Base-by-base conservation (phyloP, 1,139 yeast genomes). In the Kluyveromyces sp. region DNA sequence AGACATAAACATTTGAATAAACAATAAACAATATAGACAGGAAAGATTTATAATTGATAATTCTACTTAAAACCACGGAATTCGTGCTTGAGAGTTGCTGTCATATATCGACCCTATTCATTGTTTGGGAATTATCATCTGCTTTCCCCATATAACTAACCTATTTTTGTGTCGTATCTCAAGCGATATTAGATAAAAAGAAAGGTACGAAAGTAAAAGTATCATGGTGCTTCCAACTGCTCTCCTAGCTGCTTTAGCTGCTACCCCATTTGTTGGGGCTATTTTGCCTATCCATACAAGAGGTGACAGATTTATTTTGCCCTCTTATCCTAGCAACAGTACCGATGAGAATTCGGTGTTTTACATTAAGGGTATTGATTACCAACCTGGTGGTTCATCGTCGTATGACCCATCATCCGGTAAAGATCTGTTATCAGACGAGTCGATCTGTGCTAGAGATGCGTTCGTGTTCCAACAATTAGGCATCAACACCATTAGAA, bases 381-480 rank as follows among this genome's bases (percentile, higher is more conserved):
- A 81, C 59, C 86, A 81, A 58, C 86, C 85, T 0, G 88, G 87
- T 46, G 88, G 88, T 3, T 77, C 87, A 0, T 78, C 86, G 2
- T 79, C 72, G 6, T 81, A 74, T 52, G 65, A 68, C 43, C 64
- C 72, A 33, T 53, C 58, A 21, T 52, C 64, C 1, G 63, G 59
- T 8, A 46, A 46, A 8, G 97, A 90, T 67, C 92, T 90, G 8
- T 72, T 89, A 48, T 80, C 92, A 25, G 84, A 88, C 57, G 74
- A 75, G 8, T 80, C 75, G 28, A 70, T 75, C 39, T 89, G 96
- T 70, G 77, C 79, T 52, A 78, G 97, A 68, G 97, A 89, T 65
- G 85, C 88, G 34, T 81, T 75, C 55, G 79, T 80, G 49, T 78
- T 89, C 60, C 89, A 83, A 66, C 77, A 81, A 57, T 71, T 87